These are phyloP conservation scores for Zhuliangozyma parablackwelliae DNA, from an alignment of 1,139 yeast genomes.

Conservation along the genomic window DNA sequence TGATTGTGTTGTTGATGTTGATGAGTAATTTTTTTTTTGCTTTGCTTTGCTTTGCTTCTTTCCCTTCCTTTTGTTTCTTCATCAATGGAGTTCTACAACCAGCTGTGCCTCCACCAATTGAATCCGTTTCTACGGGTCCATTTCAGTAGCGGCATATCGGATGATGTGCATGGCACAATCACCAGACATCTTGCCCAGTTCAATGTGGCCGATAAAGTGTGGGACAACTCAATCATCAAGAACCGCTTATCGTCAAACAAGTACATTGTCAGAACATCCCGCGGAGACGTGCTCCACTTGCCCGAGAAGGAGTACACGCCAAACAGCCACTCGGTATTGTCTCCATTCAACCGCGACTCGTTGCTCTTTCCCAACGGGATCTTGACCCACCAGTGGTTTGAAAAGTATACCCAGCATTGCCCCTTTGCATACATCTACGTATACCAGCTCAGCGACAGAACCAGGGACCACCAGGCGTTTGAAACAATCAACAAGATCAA, in stretches of 20 bases:
- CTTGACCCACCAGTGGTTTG: constrained; percentile 32
- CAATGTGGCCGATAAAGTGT: constrained; percentile 20
- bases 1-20: constrained; percentile 10
- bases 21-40: not conserved
- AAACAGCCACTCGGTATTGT: constrained; percentile 22
- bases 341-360: constrained; percentile 36
- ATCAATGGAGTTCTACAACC: constrained; percentile 30
- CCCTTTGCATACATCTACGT: constrained; percentile 33
- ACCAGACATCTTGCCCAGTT: constrained; percentile 13
- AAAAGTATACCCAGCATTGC: constrained; percentile 25
- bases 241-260: constrained; percentile 34
- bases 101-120: constrained; percentile 24
- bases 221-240: constrained; percentile 41
- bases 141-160: constrained; percentile 7
- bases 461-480: constrained; percentile 16
- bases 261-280: constrained; percentile 20
- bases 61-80: not conserved
- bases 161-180: constrained; percentile 4
- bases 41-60: not conserved
- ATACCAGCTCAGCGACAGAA: constrained; percentile 15
- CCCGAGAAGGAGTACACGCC: not conserved
- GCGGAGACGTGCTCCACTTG: not conserved
- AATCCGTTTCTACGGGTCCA: constrained; percentile 30
- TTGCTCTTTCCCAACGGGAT: constrained; percentile 44
- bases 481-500: constrained; percentile 17